phyloP scores from a whole-genome alignment of 345 rosid genomes.

The Linum usitatissimum region DNA sequence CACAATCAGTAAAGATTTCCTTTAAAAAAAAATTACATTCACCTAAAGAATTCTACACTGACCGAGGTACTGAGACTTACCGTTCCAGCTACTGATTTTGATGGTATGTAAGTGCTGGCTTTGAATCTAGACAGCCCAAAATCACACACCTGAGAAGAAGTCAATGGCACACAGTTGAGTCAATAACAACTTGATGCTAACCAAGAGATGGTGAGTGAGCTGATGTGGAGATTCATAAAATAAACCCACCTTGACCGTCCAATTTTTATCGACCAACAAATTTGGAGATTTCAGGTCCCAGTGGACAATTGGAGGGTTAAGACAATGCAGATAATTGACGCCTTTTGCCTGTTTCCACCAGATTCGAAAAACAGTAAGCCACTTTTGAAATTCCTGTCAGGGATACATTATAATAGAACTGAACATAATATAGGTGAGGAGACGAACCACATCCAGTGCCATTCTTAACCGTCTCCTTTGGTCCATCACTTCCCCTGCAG shows the following conservation, averaged over 20 bases:
- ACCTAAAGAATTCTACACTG: background rate
- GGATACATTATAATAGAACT: no score
- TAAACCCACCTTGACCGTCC: slow-evolving; percentile 75
- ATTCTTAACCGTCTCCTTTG: slow-evolving; percentile 78
- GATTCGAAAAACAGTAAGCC: background rate
- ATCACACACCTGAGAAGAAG: slow-evolving; percentile 60
- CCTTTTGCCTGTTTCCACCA: slow-evolving; percentile 81
- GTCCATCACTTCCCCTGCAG: slow-evolving; percentile 75
- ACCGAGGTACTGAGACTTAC: slow-evolving; percentile 33
- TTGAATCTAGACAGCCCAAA: slow-evolving; percentile 96
- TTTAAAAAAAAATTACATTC: background rate
- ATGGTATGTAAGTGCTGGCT: slow-evolving; percentile 75
- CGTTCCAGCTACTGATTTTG: slow-evolving; percentile 96
- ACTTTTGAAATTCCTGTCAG: background rate
- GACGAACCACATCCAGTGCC: slow-evolving; percentile 88
- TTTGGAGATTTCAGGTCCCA: slow-evolving; percentile 98
- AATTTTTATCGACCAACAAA: slow-evolving; percentile 86
- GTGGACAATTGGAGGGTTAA: slow-evolving; percentile 82
- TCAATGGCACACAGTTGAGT: slow-evolving; percentile 1
- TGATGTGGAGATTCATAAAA: background rate
- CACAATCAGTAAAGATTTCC: no score
- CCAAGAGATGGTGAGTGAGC: background rate
- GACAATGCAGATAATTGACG: slow-evolving; percentile 84
- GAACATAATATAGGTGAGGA: background rate
- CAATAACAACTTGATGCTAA: background rate